Percentiles rank a stretch among this genome's conserved stretches.
Conservation (phyloP, 1,284 basidiomycete genomes). For the Megacollybia platyphylla region DNA sequence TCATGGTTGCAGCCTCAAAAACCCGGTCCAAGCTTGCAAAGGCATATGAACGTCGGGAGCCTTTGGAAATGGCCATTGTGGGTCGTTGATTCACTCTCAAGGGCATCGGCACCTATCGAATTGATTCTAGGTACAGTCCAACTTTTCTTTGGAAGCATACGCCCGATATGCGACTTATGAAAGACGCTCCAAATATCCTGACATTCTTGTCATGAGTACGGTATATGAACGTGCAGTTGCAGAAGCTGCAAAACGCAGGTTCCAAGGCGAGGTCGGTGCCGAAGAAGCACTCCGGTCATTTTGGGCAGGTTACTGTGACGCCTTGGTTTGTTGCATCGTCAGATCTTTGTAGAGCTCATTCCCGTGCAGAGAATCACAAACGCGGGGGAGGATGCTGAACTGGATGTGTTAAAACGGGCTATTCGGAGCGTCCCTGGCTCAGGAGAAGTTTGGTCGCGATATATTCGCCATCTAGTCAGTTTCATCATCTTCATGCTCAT, state of each 20-base stretch:
- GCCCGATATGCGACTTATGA: conserved; percentile 55
- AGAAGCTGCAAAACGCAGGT: conserved; percentile 48
- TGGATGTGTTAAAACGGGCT: conserved; percentile 36
- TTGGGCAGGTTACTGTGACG: conserved; percentile 54
- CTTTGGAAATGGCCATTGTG: conserved; percentile 47
- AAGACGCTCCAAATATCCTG: conserved; percentile 48
- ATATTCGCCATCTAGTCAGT: conserved; percentile 54
- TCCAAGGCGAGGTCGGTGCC: conserved; percentile 34
- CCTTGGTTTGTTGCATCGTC: conserved; percentile 21
- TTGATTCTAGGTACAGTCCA: conserved; percentile 24
- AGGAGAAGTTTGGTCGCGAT: conserved; percentile 62
- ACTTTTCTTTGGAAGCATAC: conserved; percentile 46
- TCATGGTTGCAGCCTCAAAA: conserved; percentile 69
- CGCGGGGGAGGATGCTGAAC: conserved; percentile 25
- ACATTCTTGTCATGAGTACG: conserved; percentile 43
- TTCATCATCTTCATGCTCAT: background rate
- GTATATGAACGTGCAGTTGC: conserved; percentile 74
- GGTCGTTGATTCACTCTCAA: conserved; percentile 8
- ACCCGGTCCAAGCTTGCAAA: conserved; percentile 45
- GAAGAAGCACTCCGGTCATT: conserved; percentile 49
- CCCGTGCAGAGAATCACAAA: conserved; percentile 32
- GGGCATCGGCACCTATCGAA: background rate
- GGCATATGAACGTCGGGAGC: conserved; percentile 49
- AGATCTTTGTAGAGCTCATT: background rate
- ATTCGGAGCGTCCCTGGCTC: conserved; percentile 55